Conservation (phyloP, 108 stramenopile species). For the Cyclotella atomus region DNA sequence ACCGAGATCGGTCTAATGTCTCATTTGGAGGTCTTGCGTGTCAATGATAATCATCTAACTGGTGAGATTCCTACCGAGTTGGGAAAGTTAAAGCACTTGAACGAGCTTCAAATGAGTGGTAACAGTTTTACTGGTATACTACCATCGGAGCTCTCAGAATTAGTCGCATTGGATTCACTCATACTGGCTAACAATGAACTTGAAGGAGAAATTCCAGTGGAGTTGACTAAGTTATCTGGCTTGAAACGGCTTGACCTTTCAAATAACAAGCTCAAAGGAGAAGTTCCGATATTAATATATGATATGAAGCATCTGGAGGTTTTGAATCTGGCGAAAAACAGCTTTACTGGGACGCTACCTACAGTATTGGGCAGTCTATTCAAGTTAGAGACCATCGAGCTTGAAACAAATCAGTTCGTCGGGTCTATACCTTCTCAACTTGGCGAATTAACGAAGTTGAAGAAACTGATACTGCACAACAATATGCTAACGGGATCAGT, state of each 20-base stretch:
- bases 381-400: conserved; percentile 49
- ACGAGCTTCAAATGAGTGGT: conserved; percentile 48
- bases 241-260: conserved; percentile 41
- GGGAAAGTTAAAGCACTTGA: conserved; percentile 57
- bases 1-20: conserved; percentile 44
- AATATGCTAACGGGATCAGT: conserved; percentile 35
- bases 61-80: conserved; percentile 50
- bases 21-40: conserved; percentile 33
- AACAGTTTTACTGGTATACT: conserved; percentile 53
- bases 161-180: conserved; percentile 33
- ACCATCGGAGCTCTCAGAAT: conserved; percentile 51
- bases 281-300: conserved; percentile 29
- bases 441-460: conserved; percentile 41
- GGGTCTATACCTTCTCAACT: conserved; percentile 42
- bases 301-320: conserved; percentile 38
- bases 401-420: conserved; percentile 45
- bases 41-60: conserved; percentile 55
- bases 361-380: conserved; percentile 57
- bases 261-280: conserved; percentile 36
- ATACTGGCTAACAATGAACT: conserved; percentile 43
- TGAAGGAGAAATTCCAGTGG: conserved; percentile 20
- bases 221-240: conserved; percentile 24
- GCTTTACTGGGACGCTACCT: conserved; percentile 60
- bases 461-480: conserved; percentile 42
- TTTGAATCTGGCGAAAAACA: conserved; percentile 55